These are phyloP conservation scores for Nicotiana otophora DNA, from an alignment of 257 asterid genomes.

Conservation along the genomic window DNA sequence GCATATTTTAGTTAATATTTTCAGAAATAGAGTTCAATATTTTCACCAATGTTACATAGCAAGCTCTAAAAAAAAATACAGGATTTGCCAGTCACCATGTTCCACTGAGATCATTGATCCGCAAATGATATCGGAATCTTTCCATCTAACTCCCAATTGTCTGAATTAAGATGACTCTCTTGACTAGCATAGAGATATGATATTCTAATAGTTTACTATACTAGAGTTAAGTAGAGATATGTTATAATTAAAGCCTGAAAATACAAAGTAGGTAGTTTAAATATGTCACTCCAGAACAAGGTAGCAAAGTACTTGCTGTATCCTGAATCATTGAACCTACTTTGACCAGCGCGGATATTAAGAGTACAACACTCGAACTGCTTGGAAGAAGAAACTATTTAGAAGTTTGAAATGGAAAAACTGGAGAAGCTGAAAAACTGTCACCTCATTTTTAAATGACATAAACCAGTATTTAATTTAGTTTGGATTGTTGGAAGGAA, in stretches of 20 bases:
- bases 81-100: neutral
- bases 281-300: neutral
- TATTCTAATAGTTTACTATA: neutral
- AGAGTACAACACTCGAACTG: neutral
- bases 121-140: neutral
- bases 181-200: neutral
- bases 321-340: neutral
- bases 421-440: neutral
- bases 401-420: neutral
- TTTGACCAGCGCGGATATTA: neutral
- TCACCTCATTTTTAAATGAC: neutral
- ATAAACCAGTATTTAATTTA: neutral
- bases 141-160: neutral
- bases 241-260: neutral
- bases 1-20: neutral
- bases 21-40: neutral
- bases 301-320: neutral
- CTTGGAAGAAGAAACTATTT: neutral
- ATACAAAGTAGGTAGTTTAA: neutral
- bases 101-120: neutral
- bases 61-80: neutral
- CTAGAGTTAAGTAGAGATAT: neutral
- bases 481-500: neutral
- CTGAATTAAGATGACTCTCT: neutral
- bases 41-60: neutral